Percentiles rank a stretch among this genome's conserved stretches.
phyloP scores from a whole-genome alignment of 768 basidiomycete species.

The Imleria badia region DNA sequence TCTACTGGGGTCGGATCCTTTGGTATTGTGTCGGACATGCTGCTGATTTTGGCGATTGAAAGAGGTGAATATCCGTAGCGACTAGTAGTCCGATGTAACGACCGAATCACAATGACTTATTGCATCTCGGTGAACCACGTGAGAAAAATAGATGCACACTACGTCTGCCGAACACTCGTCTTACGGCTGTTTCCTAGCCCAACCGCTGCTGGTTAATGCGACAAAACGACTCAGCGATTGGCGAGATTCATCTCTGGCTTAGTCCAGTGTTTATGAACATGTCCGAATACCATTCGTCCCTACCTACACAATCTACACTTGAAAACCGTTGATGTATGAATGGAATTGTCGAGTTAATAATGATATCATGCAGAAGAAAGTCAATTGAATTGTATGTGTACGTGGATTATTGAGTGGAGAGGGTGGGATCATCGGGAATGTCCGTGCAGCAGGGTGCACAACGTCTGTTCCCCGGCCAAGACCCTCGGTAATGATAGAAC shows the following conservation, averaged over 20 bases:
- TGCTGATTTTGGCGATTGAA: not conserved
- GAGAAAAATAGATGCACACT: too few species aligned
- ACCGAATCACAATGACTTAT: slow-evolving; percentile 5
- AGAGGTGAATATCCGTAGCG: not conserved
- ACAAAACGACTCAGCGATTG: too few species aligned
- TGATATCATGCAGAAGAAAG: slow-evolving; percentile 29
- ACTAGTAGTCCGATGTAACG: not conserved
- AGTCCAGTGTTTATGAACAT: too few species aligned
- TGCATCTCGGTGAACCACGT: too few species aligned
- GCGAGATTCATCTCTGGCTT: too few species aligned
- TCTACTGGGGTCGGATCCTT: slow-evolving; percentile 28
- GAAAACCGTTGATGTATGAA: slow-evolving; percentile 4
- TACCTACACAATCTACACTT: slow-evolving; percentile 4
- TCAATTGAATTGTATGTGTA: slow-evolving; percentile 23
- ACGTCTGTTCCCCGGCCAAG: slow-evolving; percentile 34
- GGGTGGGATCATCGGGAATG: slow-evolving; percentile 32
- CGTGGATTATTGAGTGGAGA: slow-evolving; percentile 27
- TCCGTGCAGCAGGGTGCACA: slow-evolving; percentile 30
- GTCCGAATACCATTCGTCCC: not conserved
- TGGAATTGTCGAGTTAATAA: slow-evolving; percentile 22
- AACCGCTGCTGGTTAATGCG: too few species aligned
- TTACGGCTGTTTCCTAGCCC: too few species aligned
- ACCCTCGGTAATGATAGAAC: slow-evolving; percentile 28
- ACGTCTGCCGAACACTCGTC: too few species aligned
- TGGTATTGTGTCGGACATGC: slow-evolving; percentile 24